phyloP scores from a whole-genome alignment of 176 grass and related monocot species.

The Leersia perrieri region DNA sequence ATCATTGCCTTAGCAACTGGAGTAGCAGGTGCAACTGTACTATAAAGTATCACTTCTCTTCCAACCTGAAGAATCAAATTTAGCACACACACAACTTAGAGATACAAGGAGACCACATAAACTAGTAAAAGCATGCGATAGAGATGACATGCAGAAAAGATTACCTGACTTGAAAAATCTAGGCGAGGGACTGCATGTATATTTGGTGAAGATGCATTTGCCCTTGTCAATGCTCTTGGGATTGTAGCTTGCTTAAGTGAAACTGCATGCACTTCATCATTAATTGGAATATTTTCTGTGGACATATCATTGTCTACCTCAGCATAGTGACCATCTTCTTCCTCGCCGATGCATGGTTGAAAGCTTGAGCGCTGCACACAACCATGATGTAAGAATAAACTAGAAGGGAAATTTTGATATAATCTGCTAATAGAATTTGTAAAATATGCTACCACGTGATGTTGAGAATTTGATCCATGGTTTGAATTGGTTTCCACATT shows the following conservation, averaged over 20 bases:
- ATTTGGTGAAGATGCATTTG: background rate
- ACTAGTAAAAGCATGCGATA: no score
- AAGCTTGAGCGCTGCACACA: background rate
- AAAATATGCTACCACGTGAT: no score
- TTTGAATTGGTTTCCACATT: no score
- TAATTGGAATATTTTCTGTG: background rate
- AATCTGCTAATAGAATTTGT: background rate
- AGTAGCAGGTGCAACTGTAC: background rate
- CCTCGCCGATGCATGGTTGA: background rate
- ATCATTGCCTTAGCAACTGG: background rate
- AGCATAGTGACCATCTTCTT: background rate
- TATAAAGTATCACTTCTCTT: background rate
- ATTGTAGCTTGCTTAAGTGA: background rate
- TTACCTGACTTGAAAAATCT: background rate
- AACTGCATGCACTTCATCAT: background rate
- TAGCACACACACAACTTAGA: background rate
- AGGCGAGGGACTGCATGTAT: background rate
- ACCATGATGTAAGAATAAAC: background rate
- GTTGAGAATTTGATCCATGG: no score
- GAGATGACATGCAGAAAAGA: background rate
- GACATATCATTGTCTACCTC: background rate
- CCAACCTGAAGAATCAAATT: background rate
- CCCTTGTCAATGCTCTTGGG: background rate
- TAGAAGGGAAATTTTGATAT: background rate
- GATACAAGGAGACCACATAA: no score